These are phyloP conservation scores for Aspergillus melleus DNA, from an alignment of 2,329 filamentous ascomycete genomes.

Conservation along the genomic window DNA sequence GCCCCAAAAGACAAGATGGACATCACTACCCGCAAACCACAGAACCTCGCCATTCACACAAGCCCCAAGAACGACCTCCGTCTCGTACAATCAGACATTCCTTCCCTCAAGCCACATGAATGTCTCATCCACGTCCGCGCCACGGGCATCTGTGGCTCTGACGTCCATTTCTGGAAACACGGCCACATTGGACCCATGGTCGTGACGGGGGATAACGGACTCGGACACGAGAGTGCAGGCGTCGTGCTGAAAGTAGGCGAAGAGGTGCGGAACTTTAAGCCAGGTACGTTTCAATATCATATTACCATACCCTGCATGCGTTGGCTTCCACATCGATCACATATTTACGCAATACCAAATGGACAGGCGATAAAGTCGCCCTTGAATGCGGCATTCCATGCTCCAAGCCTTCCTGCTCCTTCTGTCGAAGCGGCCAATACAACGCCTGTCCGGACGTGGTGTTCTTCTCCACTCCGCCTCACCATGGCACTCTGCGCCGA, in stretches of 20 bases:
- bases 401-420: constrained; percentile 18
- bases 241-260: constrained; percentile 17
- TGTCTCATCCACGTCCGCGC: constrained; percentile 19
- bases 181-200: constrained; percentile 19
- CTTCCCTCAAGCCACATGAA: constrained; percentile 12
- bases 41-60: constrained; percentile 21
- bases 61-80: constrained; percentile 19
- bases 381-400: constrained; percentile 22
- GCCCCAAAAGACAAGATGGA: constrained; percentile 9
- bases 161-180: constrained; percentile 24
- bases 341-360: background rate
- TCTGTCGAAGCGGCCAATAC: constrained; percentile 19
- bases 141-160: constrained; percentile 20
- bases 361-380: constrained; percentile 18
- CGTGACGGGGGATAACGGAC: constrained; percentile 20
- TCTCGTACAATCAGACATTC: constrained; percentile 19
- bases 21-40: constrained; percentile 13
- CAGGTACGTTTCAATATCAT: constrained; percentile 5
- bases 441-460: constrained; percentile 20
- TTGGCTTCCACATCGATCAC: too few species aligned
- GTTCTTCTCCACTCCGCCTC: constrained; percentile 22
- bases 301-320: too few species aligned
- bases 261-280: constrained; percentile 18
- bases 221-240: constrained; percentile 22
- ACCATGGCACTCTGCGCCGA: constrained; percentile 19